Conservation (phyloP, 805 yeast species). For the Naumovozyma dairenensis region DNA sequence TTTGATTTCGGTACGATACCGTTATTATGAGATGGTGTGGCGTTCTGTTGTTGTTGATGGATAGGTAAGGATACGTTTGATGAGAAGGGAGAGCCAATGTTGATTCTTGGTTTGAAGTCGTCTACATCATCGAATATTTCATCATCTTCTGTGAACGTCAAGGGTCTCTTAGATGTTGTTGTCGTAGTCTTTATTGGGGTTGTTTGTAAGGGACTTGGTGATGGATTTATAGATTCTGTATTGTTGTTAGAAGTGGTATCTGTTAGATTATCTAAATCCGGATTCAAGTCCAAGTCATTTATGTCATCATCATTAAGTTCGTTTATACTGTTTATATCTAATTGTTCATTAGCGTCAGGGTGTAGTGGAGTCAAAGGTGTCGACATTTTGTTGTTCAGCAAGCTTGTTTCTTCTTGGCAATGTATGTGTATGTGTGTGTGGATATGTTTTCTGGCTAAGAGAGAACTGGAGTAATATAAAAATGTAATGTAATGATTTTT, state of each 20-base stretch:
- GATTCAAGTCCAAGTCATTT: conserved; percentile 20
- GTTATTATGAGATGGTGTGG: background rate
- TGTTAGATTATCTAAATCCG: conserved; percentile 10
- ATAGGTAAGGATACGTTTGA: conserved; percentile 13
- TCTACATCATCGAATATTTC: conserved; percentile 20
- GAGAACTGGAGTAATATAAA: no score
- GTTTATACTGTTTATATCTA: conserved; percentile 15
- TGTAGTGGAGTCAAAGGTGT: conserved; percentile 26
- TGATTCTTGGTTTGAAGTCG: conserved; percentile 24
- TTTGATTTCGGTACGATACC: conserved; percentile 1
- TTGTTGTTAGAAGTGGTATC: background rate
- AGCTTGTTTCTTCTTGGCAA: background rate
- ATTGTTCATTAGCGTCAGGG: conserved; percentile 20
- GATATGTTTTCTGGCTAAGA: no score
- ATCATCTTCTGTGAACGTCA: conserved; percentile 1
- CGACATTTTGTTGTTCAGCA: conserved; percentile 7
- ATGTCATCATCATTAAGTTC: conserved; percentile 24
- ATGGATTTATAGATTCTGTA: no score
- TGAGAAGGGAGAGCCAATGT: conserved; percentile 25
- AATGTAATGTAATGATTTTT: no score
- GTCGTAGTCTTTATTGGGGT: no score
- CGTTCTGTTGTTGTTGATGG: background rate
- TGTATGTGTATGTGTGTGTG: no score
- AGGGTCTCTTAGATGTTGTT: background rate
- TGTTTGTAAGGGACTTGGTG: no score